phyloP scores from a whole-genome alignment of 106 monocot species.

The Agapanthus africanus region DNA sequence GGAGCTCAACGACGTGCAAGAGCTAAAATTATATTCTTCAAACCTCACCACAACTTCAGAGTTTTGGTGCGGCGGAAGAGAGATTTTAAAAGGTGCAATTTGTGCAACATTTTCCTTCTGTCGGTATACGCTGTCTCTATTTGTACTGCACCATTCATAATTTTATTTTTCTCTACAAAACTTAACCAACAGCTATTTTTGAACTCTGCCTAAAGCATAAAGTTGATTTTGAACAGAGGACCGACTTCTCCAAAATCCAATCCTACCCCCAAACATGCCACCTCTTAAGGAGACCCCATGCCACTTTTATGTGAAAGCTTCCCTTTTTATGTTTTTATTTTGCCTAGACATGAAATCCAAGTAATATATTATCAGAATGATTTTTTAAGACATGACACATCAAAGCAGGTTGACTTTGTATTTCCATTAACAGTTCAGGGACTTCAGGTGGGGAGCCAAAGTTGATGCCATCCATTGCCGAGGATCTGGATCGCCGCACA shows the following conservation, averaged over 20 bases:
- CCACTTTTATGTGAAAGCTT: background rate
- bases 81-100: no score
- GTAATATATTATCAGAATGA: no score
- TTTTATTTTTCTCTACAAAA: background rate
- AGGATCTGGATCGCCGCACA: slow-evolving; percentile 59
- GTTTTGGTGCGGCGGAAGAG: no score
- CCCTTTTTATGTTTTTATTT: no score
- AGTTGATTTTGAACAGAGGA: background rate
- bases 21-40: no score
- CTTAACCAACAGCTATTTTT: background rate
- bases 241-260: background rate
- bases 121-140: background rate
- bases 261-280: background rate
- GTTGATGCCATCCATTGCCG: slow-evolving; percentile 55
- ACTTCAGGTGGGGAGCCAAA: slow-evolving; percentile 48
- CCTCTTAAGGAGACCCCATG: background rate
- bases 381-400: no score
- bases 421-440: slow-evolving; percentile 31
- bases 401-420: background rate
- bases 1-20: no score
- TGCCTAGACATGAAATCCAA: background rate
- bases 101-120: no score
- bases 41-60: no score
- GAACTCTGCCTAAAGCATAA: no score
- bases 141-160: background rate